phyloP scores from a whole-genome alignment of 805 yeast genomes.

The Saturnispora mendoncae region DNA sequence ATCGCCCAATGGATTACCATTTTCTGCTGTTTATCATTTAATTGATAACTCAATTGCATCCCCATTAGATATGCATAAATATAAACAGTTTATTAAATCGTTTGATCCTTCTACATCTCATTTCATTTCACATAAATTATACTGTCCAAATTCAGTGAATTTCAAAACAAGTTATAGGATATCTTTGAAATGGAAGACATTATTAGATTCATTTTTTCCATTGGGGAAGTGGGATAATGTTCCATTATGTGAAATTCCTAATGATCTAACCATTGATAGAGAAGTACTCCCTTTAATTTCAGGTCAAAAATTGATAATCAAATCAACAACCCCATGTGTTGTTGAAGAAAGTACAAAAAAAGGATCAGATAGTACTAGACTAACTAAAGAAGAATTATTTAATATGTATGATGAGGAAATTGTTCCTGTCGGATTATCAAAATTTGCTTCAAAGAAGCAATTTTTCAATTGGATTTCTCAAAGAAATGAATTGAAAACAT shows the following conservation, averaged over 20 bases:
- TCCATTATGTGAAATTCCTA: slow-evolving; percentile 24
- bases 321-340: slow-evolving; percentile 15
- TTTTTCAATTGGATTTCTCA: slow-evolving; percentile 9
- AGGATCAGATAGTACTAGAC: slow-evolving; percentile 7
- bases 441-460: slow-evolving; percentile 9
- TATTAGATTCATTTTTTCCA: slow-evolving; percentile 39
- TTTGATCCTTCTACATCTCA: slow-evolving; percentile 51
- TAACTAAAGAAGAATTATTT: slow-evolving; percentile 21
- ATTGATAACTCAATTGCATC: slow-evolving; percentile 47
- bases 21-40: slow-evolving; percentile 61
- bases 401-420: slow-evolving; percentile 25
- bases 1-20: slow-evolving; percentile 10
- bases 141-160: slow-evolving; percentile 53
- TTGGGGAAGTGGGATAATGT: slow-evolving; percentile 29
- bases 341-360: slow-evolving; percentile 8
- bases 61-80: slow-evolving; percentile 33
- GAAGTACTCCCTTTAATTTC: slow-evolving; percentile 25
- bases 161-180: slow-evolving; percentile 47
- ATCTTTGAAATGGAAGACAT: slow-evolving; percentile 47
- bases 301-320: slow-evolving; percentile 22
- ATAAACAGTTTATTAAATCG: slow-evolving; percentile 41
- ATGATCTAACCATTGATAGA: slow-evolving; percentile 1
- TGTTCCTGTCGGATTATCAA: slow-evolving; percentile 9
- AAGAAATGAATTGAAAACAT: slow-evolving; percentile 1
- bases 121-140: slow-evolving; percentile 60